Base-by-base conservation (phyloP, 2,329 filamentous ascomycete species). In the Penicillium thymicola region DNA sequence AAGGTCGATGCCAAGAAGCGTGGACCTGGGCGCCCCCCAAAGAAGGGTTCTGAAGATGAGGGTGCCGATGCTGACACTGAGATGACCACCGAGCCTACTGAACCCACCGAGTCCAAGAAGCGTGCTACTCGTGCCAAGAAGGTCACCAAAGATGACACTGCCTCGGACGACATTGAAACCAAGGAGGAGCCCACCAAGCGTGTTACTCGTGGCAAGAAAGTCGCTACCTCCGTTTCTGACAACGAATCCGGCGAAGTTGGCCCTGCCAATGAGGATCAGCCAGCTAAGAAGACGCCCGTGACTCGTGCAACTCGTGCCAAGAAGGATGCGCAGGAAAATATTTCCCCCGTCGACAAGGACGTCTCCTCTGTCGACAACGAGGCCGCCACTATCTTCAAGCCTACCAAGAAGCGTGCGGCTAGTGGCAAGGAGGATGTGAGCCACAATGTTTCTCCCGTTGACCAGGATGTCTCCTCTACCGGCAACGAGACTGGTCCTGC, bases 11-110 rank as follows among this genome's bases (percentile, higher is more conserved):
- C 16, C 6, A 44, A 51, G 34, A 45, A 52, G 47, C 48, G 18
- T 58, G 37, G 52, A n/a, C 57, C 49, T 30, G 37, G 52, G n/a
- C 57, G 49, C 21, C 36, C 53, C 11, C 14, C 41, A 13, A 58
- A 57, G 44, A 59, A 59, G 21, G 2, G 9, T 13, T n/a, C 49
- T 4, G 27, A 51, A 6, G 11, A 32, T 4, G 40, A 45, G 8
- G 28, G 16, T 27, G 27, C 27, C 18, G 37, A 40, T 30, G 36
- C 34, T 18, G 23, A 40, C 25, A 28, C 25, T n/a, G 37, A 46
- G 18, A 34, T 46, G 18, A 14, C 28, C 5, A 21, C 8, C 9
- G 28, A 25, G 13, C n/a, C 38, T 21, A 5, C 38, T 30, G 28
- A 30, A 11, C 30, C 11, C 5, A 14, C 30, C 1, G 30, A 5